These are phyloP conservation scores for Candida multigemmis DNA, from an alignment of 805 yeast species.

Conservation along the genomic window DNA sequence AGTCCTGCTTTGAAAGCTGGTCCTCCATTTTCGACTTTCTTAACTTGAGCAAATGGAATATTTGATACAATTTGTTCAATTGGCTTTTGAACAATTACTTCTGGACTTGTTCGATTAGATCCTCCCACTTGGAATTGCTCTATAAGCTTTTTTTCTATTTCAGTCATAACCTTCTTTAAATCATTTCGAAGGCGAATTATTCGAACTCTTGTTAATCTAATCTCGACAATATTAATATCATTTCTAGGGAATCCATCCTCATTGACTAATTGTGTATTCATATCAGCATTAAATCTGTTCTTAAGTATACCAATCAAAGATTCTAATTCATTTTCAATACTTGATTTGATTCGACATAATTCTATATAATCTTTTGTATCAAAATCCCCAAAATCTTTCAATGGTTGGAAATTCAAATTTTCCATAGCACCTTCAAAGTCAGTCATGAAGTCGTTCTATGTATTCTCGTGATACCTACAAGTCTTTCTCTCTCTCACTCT, in stretches of 20 bases:
- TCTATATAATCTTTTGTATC: too few relatives aligned
- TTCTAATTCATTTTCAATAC: slow-evolving; percentile 16
- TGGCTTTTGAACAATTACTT: background rate
- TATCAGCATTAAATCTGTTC: slow-evolving; percentile 39
- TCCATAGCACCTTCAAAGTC: too few relatives aligned
- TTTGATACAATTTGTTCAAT: background rate
- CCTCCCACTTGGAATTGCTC: slow-evolving; percentile 23
- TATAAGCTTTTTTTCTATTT: slow-evolving; percentile 38
- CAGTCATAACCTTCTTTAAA: slow-evolving; percentile 36
- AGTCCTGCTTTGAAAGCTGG: slow-evolving; percentile 56
- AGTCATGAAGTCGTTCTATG: too few relatives aligned
- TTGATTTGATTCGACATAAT: slow-evolving; percentile 7
- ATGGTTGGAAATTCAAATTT: too few relatives aligned
- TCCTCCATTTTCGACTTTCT: slow-evolving; percentile 38
- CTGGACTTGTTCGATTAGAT: background rate
- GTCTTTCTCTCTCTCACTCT: too few relatives aligned
- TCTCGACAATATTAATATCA: slow-evolving; percentile 69
- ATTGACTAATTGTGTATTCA: slow-evolving; percentile 58
- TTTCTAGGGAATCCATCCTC: slow-evolving; percentile 78
- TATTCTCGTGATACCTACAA: too few relatives aligned
- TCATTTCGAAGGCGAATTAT: slow-evolving; percentile 70
- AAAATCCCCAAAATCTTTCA: too few relatives aligned
- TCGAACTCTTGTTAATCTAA: slow-evolving; percentile 53
- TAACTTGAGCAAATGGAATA: slow-evolving; percentile 49
- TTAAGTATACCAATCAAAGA: slow-evolving; percentile 32